These are phyloP conservation scores for Casuarina equisetifolia DNA, from an alignment of 306 rosid genomes.

Conservation along the genomic window DNA sequence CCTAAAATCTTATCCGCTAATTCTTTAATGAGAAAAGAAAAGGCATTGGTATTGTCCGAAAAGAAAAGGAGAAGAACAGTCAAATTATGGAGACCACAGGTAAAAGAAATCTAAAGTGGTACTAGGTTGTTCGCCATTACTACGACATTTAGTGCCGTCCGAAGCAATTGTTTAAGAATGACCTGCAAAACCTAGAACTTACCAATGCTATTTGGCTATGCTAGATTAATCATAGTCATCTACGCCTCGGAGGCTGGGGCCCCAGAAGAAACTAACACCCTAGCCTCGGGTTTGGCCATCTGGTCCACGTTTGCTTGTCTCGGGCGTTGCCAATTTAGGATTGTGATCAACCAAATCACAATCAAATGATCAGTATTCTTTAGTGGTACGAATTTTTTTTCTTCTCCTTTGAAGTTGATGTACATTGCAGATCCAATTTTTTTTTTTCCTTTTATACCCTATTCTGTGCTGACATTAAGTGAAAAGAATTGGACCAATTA, in stretches of 20 bases:
- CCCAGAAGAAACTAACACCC: not conserved
- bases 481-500: no score
- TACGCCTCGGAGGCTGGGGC: not conserved
- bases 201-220: conserved; percentile 16
- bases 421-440: no score
- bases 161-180: not conserved
- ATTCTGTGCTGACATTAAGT: no score
- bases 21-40: not conserved
- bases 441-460: no score
- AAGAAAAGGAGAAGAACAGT: not conserved
- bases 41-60: not conserved
- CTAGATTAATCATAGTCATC: conserved; percentile 1
- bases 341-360: not conserved
- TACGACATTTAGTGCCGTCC: conserved; percentile 32
- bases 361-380: not conserved
- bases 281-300: not conserved
- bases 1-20: not conserved
- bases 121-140: conserved; percentile 82
- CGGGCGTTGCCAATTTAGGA: not conserved
- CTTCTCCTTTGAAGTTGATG: not conserved
- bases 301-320: not conserved
- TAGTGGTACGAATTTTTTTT: not conserved
- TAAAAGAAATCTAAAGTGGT: conserved; percentile 39
- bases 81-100: conserved; percentile 23
- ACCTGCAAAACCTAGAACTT: not conserved